Evolutionary conservation across 345 rosid genomes (phyloP), one percentile per base, ranked within the genome.

Genomic region (Aethionema arabicum): DNA sequence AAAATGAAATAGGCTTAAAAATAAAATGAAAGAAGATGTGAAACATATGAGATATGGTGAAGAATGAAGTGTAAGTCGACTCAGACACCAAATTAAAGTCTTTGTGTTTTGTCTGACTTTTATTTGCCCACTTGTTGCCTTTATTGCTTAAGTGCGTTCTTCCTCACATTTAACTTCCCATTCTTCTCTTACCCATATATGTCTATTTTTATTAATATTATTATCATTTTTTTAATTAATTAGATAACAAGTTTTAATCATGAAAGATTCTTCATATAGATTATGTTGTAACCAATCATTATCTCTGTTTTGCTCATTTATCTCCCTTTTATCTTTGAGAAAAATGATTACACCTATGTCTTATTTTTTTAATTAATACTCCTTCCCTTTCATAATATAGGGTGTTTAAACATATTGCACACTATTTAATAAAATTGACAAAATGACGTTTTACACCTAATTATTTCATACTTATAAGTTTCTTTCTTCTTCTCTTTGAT

Each of bases 1-100:
- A 21, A 21, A 21, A 21, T 21, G 27, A 21, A 21, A 21, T 21
- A 1, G 27, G 27, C 27, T 21, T 21, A 21, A 21, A 21, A 21
- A 21, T 21, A 21, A 21, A 38, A 37, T 46, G 61, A 68, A 68
- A 44, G 31, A 46, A 51, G 9, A 44, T 49, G 42, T 37, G 40
- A 6, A 54, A 54, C 73, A 55, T 53, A 45, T 21, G 27, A 21
- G 2, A 21, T 21, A 21, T 21, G 27, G 27, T 21, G 27, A 38
- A 37, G 45, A 68, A 61, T 63, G 68, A n/a, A n/a, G 74, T 70
- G 74, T 49, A 41, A 56, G 65, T 63, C 68, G 69, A 70, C 69
- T 70, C 69, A 61, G 59, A 70, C 69, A 70, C 32, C 69, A 42
- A n/a, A n/a, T n/a, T n/a, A n/a, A 1, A 54, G 46, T 56, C 54